Evolutionary conservation across 305 asterid species (phyloP), one percentile per base, ranked within the genome.

Genomic region (Fraxinus velutina): DNA sequence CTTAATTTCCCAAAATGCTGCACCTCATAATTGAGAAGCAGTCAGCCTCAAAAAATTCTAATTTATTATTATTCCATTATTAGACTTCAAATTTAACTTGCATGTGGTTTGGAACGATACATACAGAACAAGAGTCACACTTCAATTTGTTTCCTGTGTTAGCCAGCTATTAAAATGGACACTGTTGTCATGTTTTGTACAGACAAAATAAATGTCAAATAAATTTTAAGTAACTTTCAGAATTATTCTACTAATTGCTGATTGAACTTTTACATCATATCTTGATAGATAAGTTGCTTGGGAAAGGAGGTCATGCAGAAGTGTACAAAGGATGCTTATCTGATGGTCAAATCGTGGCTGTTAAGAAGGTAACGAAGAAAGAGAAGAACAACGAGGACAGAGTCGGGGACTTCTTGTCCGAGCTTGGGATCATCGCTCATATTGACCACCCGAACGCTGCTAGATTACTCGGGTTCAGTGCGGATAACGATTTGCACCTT

Each of bases 271-370:
- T 75, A 83, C 74, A 42, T 6, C 75, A 72, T 60, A 72, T 77
- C n/a, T 76, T 83, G 80, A 64, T 84, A 96, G 99, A 90, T 79
- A 93, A 92, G 76, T 81, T 96, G 88, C 86, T 96, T 60, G 99
- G 99, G 52, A 91, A 91, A 90, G 99, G 99, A 29, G 99, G 99
- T 8, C 97, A 93, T 82, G 99, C 99, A 33, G 97, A 92, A 86
- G 99, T 96, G 84, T 96, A 92, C 92, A 92, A 88, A 76, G 99
- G 99, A 50, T 52, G 88, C 70, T 86, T 96, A 70, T 73, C 93
- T 21, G 97, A 93, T 83, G 98, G 97, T 7, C 91, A 89, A 77
- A 84, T 91, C 70, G 97, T 96, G 22, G 99, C 99, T 10, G 98
- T 96, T 78, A 96, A 96, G 91, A 96, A 88, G 83, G 90, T 96